phyloP scores from a whole-genome alignment of 2,329 filamentous ascomycete species.

The Ascochyta lentis region DNA sequence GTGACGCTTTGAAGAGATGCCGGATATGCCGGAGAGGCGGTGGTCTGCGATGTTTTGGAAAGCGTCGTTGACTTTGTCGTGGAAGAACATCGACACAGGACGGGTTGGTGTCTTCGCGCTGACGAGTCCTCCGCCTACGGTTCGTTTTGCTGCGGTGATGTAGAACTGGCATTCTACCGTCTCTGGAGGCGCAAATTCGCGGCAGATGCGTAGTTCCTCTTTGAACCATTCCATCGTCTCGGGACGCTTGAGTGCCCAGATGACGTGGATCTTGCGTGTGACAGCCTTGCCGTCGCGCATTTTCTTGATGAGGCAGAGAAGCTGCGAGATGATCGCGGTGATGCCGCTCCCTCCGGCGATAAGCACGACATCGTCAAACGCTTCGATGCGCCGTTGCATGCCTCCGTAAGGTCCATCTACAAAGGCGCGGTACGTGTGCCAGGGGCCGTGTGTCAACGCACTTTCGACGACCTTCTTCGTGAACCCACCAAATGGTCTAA shows the following conservation, averaged over 20 bases:
- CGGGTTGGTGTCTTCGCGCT: constrained; percentile 59
- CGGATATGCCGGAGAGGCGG: constrained; percentile 52
- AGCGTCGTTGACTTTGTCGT: constrained; percentile 86
- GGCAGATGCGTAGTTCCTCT: constrained; percentile 89
- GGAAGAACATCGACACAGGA: constrained; percentile 76
- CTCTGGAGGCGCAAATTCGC: constrained; percentile 85
- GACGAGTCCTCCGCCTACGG: constrained; percentile 55
- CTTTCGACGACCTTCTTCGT: constrained; percentile 84
- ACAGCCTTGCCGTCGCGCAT: constrained; percentile 96
- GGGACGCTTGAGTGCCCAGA: constrained; percentile 91
- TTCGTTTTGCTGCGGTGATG: constrained; percentile 78
- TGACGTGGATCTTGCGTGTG: constrained; percentile 85
- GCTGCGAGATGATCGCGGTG: constrained; percentile 88
- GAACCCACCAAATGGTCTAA: constrained; percentile 90
- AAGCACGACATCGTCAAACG: constrained; percentile 91
- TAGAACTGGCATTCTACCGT: constrained; percentile 94
- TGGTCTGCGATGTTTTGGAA: constrained; percentile 87
- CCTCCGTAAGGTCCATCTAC: constrained; percentile 94
- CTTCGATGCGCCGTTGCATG: constrained; percentile 86
- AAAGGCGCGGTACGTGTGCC: constrained; percentile 90
- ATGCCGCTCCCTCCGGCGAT: constrained; percentile 95
- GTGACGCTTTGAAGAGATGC: constrained; percentile 65
- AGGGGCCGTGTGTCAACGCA: constrained; percentile 83
- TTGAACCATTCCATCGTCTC: constrained; percentile 98
- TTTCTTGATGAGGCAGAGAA: constrained; percentile 92